Base-by-base conservation (phyloP, 768 basidiomycete genomes). In the Leucocoprinus birnbaumii region DNA sequence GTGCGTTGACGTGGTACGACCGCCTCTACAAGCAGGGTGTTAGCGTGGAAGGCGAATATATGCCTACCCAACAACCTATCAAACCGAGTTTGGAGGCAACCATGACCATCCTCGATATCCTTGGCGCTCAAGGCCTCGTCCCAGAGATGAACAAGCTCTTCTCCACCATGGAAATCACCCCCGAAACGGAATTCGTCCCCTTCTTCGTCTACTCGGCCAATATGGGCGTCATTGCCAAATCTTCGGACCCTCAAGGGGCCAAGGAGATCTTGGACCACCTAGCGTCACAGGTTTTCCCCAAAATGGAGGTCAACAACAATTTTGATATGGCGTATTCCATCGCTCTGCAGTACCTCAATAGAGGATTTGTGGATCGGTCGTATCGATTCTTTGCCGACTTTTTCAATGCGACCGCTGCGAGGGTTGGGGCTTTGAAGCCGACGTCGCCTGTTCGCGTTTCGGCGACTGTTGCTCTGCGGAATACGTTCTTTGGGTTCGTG, bases 1-100 rank as follows among this genome's bases (percentile, higher is more conserved):
- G 81, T 0, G 91, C 91, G 0, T 61, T 85, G 41, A 65, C 72
- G 4, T 95, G 92, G 92, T 90, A 87, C 61, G 74, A 85, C 40
- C 78, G 81, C 45, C 73, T 93, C 26, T 68, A 87, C 44, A 65
- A 68, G 24, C 79, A 83, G 56, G 63, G 63, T 41, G 22, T 61
- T 53, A 60, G 65, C 62, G 60, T 60, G 57, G 53, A 60, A 31
- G 62, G 74, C 58, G 75, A 76, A 1, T 80, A 72, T 58, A 70
- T 77, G 48, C 68, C 82, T 1, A 65, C 40, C 10, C 65, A 66
- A 0, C 59, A 59, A 16, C 60, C 64, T 3, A 69, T 66, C 62
- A 65, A 64, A 75, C 90, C 90, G 2, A 78, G 82, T 58, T 56
- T 62, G 3, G 57, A 69, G 2, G 77, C 84, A 1, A 91, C 87